These are phyloP conservation scores for Metarhizium rileyi DNA, from an alignment of 2,329 filamentous ascomycete genomes.

Conservation along the genomic window DNA sequence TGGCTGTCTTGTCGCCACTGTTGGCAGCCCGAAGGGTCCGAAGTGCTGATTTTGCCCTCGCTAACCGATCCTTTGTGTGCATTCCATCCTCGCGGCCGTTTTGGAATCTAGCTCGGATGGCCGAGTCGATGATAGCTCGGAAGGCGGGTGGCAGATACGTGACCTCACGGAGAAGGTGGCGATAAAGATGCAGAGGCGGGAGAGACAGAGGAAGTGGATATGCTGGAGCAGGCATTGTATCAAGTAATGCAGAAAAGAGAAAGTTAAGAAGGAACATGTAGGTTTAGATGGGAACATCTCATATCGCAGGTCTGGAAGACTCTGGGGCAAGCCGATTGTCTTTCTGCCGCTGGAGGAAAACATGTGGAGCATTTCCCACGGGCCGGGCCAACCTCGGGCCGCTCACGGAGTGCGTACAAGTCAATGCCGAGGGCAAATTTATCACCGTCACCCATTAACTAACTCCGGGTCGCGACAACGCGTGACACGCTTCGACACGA, in stretches of 20 bases:
- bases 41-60: conserved; percentile 32
- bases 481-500: conserved; percentile 25
- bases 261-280: background rate
- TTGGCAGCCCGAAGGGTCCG: conserved; percentile 43
- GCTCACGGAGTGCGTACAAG: background rate
- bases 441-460: background rate
- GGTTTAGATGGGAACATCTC: background rate
- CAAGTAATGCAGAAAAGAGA: background rate
- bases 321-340: too few relatives aligned
- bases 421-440: too few relatives aligned
- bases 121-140: conserved; percentile 30
- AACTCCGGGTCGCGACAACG: conserved; percentile 6
- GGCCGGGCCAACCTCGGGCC: conserved; percentile 4
- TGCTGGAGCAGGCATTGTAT: conserved; percentile 20
- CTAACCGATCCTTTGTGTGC: conserved; percentile 22
- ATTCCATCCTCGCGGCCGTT: conserved; percentile 22
- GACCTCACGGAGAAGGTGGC: conserved; percentile 49
- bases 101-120: conserved; percentile 39
- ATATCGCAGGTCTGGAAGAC: too few relatives aligned
- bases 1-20: conserved; percentile 34
- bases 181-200: conserved; percentile 35
- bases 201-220: conserved; percentile 16
- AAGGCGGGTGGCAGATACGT: conserved; percentile 48
- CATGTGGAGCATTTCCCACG: background rate
- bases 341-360: background rate